These are phyloP conservation scores for Penicillium paradoxum DNA, from an alignment of 495 filamentous ascomycete species.

Conservation along the genomic window DNA sequence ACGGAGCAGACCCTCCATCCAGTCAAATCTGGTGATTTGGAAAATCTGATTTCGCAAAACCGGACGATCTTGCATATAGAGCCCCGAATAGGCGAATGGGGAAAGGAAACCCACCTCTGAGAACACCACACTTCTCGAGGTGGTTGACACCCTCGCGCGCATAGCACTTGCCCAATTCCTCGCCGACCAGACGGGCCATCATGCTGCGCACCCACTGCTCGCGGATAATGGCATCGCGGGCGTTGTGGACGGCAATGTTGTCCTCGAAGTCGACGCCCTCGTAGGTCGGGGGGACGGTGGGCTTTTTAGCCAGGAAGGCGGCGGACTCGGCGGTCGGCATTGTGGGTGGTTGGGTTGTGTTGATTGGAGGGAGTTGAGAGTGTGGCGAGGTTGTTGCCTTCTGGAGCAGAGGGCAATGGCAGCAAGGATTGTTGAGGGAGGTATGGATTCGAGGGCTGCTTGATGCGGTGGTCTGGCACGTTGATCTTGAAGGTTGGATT, in stretches of 20 bases:
- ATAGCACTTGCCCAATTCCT: constrained; percentile 97
- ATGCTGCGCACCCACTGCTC: constrained; percentile 98
- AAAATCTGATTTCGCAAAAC: neutral
- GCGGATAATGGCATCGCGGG: constrained; percentile 87
- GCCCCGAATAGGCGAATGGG: neutral
- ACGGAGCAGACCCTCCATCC: no score
- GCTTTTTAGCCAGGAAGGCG: constrained; percentile 90
- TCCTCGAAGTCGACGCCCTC: constrained; percentile 97
- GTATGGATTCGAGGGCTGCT: constrained; percentile 3
- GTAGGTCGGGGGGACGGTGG: constrained; percentile 87
- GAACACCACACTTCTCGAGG: constrained; percentile 87
- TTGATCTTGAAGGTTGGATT: constrained; percentile 23
- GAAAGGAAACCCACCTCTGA: constrained; percentile 63
- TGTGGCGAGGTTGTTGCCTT: neutral
- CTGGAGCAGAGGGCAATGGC: neutral
- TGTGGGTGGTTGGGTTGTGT: constrained; percentile 17
- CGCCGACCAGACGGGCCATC: constrained; percentile 90
- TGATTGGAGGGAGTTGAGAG: neutral
- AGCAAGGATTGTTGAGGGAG: constrained; percentile 2
- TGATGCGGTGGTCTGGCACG: constrained; percentile 21
- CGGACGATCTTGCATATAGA: neutral
- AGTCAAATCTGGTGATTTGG: neutral
- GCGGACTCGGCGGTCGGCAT: constrained; percentile 93
- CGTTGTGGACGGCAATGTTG: constrained; percentile 80
- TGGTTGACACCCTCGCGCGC: constrained; percentile 92